These are phyloP conservation scores for Penicillium goetzii DNA, from an alignment of 495 filamentous ascomycete genomes.

Conservation along the genomic window DNA sequence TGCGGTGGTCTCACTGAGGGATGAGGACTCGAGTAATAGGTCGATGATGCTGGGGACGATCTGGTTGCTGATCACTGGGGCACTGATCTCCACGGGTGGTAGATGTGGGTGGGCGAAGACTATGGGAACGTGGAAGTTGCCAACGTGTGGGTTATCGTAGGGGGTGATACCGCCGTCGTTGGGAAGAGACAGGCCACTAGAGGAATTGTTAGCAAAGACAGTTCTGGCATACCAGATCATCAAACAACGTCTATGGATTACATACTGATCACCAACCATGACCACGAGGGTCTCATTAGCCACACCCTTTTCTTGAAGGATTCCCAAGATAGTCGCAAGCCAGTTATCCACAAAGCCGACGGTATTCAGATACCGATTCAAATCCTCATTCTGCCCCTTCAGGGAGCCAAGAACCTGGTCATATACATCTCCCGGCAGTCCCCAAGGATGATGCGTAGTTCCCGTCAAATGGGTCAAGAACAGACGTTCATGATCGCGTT, in stretches of 20 bases:
- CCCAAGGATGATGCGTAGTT: slow-evolving; percentile 54
- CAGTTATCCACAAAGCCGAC: slow-evolving; percentile 48
- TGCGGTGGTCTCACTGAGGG: slow-evolving; percentile 35
- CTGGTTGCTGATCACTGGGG: slow-evolving; percentile 32
- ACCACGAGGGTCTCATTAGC: slow-evolving; percentile 50
- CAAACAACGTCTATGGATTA: not conserved
- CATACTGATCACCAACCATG: slow-evolving; percentile 52
- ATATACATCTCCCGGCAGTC: slow-evolving; percentile 37
- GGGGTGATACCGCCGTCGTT: slow-evolving; percentile 38
- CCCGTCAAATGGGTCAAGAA: slow-evolving; percentile 55
- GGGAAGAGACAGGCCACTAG: slow-evolving; percentile 36
- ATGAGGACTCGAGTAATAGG: slow-evolving; percentile 41
- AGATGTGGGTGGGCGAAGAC: slow-evolving; percentile 44
- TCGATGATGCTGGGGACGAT: slow-evolving; percentile 48
- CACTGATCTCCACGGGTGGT: slow-evolving; percentile 37
- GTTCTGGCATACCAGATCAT: too few species aligned
- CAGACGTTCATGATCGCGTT: slow-evolving; percentile 45
- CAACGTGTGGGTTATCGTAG: slow-evolving; percentile 44
- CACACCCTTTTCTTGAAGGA: slow-evolving; percentile 45
- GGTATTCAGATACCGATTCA: slow-evolving; percentile 48
- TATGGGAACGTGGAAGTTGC: slow-evolving; percentile 44
- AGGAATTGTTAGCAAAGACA: not conserved
- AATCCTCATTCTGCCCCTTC: slow-evolving; percentile 23
- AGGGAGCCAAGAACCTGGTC: slow-evolving; percentile 22
- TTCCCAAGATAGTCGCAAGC: slow-evolving; percentile 41